A percentile compares a stretch with the other conserved stretches of the same genome.
Conservation (phyloP, 345 rosid genomes). For the Eutrema japonicum region DNA sequence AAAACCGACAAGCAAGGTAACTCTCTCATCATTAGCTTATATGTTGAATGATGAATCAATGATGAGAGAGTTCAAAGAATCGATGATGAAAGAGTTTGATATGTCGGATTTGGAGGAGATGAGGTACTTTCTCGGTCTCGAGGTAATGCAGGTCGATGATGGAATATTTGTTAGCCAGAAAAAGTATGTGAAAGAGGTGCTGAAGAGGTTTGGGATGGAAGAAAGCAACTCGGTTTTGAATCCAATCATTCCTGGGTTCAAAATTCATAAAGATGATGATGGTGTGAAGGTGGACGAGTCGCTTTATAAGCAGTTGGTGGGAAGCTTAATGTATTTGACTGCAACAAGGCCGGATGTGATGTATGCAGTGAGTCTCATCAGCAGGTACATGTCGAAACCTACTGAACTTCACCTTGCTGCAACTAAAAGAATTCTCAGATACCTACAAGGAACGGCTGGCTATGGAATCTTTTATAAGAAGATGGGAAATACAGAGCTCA, state of each 20-base stretch:
- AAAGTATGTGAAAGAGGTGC: conserved; percentile 5
- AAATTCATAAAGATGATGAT: too few species aligned
- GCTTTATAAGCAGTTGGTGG: too few species aligned
- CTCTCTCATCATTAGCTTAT: too few species aligned
- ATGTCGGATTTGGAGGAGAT: not conserved
- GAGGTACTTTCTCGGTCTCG: not conserved
- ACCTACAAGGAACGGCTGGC: not conserved
- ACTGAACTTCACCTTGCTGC: not conserved
- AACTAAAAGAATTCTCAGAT: too few species aligned
- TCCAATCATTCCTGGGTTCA: conserved; percentile 1
- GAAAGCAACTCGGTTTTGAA: not conserved
- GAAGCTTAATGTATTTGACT: too few species aligned
- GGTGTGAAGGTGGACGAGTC: too few species aligned
- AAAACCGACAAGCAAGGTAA: too few species aligned
- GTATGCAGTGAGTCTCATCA: not conserved
- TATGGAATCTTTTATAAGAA: not conserved
- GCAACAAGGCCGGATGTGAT: too few species aligned
- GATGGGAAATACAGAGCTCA: not conserved
- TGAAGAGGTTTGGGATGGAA: conserved; percentile 4
- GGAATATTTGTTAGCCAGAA: not conserved
- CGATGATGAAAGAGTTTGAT: too few species aligned
- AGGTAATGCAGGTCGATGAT: not conserved
- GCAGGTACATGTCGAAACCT: not conserved
- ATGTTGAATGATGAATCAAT: too few species aligned
- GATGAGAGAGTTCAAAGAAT: too few species aligned